Conservation (phyloP, 192 early-diverging fungal genomes). For the Geosiphon pyriformis region DNA sequence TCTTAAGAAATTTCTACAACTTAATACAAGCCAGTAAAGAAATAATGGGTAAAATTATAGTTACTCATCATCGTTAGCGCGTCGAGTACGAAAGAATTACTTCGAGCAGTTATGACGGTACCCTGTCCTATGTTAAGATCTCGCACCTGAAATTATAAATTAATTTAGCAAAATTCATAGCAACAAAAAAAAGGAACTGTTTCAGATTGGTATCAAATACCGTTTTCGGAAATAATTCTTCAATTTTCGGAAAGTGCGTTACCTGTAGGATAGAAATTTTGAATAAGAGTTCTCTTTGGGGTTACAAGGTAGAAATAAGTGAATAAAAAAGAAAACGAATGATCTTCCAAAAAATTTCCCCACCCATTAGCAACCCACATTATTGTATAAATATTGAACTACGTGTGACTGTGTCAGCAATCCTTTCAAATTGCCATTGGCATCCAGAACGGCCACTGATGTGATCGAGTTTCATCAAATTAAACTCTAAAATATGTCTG, state of each 20-base stretch:
- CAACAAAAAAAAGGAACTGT: background rate
- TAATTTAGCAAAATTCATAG: too few species aligned
- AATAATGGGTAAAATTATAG: background rate
- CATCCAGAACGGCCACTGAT: conserved; percentile 66
- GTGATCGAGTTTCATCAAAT: background rate
- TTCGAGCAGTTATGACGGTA: conserved; percentile 47
- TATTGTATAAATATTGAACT: conserved; percentile 60
- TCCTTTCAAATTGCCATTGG: conserved; percentile 56
- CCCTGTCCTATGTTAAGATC: conserved; percentile 53
- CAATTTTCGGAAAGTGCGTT: conserved; percentile 35
- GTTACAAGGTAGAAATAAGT: too few species aligned
- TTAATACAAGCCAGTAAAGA: too few species aligned
- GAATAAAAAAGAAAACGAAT: too few species aligned
- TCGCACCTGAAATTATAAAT: conserved; percentile 39
- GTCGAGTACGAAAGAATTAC: conserved; percentile 54
- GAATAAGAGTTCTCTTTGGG: too few species aligned
- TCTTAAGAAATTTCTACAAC: too few species aligned
- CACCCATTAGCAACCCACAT: conserved; percentile 32
- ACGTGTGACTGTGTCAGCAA: conserved; percentile 75
- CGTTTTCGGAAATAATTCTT: conserved; percentile 39
- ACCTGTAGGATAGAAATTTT: too few species aligned
- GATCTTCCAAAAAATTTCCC: too few species aligned
- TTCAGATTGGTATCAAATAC: conserved; percentile 27
- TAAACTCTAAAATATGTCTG: background rate
- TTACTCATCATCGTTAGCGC: conserved; percentile 61